A percentile compares a stretch with the other conserved stretches of the same genome.
Conservation (phyloP, 805 yeast species). For the Saturnispora kantuleensis region DNA sequence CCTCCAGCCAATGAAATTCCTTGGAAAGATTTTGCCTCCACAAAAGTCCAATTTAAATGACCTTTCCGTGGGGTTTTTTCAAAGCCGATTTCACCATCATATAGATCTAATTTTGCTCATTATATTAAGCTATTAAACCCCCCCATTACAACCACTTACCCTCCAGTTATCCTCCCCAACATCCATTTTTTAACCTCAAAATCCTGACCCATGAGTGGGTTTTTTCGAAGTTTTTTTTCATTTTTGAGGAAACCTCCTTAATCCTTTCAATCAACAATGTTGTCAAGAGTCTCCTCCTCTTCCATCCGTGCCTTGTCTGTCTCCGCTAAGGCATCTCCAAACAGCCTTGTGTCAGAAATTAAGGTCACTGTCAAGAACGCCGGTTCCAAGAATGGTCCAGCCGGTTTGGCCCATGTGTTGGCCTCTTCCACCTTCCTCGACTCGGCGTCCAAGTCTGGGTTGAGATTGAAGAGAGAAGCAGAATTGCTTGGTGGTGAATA, state of each 20-base stretch:
- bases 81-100: too few relatives aligned
- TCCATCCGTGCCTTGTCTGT: conserved; percentile 37
- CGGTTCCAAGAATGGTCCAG: conserved; percentile 66
- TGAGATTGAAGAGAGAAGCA: conserved; percentile 88
- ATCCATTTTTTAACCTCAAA: neutral
- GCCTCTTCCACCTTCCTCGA: conserved; percentile 77
- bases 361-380: conserved; percentile 72
- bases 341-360: conserved; percentile 62
- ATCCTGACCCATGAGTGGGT: neutral
- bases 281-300: conserved; percentile 30
- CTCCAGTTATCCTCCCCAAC: neutral
- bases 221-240: neutral
- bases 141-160: too few relatives aligned
- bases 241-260: neutral
- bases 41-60: neutral
- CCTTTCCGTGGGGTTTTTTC: too few relatives aligned
- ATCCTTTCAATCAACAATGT: conserved; percentile 14
- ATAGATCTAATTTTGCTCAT: too few relatives aligned
- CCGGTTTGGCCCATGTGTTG: conserved; percentile 81
- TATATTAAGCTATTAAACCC: too few relatives aligned
- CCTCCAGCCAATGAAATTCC: conserved; percentile 4
- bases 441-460: conserved; percentile 74
- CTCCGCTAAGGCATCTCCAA: conserved; percentile 32
- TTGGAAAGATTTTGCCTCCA: neutral
- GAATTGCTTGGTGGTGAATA: conserved; percentile 87